These are phyloP conservation scores for Aspergillus ibericus DNA, from an alignment of 2,329 filamentous ascomycete species.

Conservation along the genomic window DNA sequence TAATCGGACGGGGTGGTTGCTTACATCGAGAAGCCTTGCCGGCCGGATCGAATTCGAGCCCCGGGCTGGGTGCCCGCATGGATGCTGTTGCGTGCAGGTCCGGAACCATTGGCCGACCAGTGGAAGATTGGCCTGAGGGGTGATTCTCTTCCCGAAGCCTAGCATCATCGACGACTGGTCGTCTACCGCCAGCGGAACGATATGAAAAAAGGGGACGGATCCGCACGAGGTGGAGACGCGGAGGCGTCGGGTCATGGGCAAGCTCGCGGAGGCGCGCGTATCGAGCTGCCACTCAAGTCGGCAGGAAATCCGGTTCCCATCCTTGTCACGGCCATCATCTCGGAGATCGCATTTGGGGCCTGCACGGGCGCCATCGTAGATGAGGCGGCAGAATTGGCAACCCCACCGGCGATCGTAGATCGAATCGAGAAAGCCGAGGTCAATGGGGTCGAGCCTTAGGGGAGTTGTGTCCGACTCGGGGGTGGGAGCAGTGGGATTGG, in stretches of 20 bases:
- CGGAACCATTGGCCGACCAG: neutral
- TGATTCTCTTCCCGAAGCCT: neutral
- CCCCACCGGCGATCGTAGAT: neutral
- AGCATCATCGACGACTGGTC: neutral
- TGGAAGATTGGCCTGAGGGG: neutral
- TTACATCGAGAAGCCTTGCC: neutral
- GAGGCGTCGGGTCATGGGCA: neutral
- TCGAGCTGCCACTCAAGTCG: neutral
- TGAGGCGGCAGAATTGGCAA: neutral
- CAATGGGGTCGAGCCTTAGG: neutral
- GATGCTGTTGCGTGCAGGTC: neutral
- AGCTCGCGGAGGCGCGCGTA: neutral
- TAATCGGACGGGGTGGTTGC: neutral
- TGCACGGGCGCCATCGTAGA: neutral
- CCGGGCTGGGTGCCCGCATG: neutral
- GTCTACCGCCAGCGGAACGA: neutral
- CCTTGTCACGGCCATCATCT: neutral
- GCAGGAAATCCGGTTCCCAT: neutral
- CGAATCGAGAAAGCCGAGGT: neutral
- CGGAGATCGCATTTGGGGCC: neutral
- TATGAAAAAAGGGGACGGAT: neutral
- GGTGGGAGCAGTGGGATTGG: too few species aligned
- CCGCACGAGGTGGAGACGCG: neutral
- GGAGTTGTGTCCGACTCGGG: too few species aligned
- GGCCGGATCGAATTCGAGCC: neutral